A percentile compares a stretch with the other conserved stretches of the same genome.
These are phyloP conservation scores for Eleusine indica DNA, from an alignment of 176 grass and related monocot genomes.

Conservation along the genomic window DNA sequence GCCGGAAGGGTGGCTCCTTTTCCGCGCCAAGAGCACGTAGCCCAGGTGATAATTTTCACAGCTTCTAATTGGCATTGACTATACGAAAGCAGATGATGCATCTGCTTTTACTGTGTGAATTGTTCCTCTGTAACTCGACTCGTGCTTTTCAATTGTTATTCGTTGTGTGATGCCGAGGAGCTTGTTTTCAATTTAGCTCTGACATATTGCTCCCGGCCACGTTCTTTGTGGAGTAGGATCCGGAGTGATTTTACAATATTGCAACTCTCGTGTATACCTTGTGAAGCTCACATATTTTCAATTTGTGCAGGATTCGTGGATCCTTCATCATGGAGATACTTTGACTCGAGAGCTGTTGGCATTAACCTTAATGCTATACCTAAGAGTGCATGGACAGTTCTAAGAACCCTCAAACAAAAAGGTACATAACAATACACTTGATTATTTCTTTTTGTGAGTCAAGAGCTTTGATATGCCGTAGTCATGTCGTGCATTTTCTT, in stretches of 20 bases:
- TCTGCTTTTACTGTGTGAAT: not conserved
- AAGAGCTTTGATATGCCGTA: slow-evolving; percentile 23
- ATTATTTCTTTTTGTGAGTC: slow-evolving; percentile 4
- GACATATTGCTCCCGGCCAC: not conserved
- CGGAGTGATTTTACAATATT: slow-evolving; percentile 3
- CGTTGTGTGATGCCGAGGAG: not conserved
- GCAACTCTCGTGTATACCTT: not conserved
- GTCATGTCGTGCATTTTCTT: slow-evolving; percentile 39
- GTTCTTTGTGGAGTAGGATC: not conserved
- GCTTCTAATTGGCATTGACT: not conserved
- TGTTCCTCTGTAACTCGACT: not conserved
- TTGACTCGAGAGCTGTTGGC: slow-evolving; percentile 66
- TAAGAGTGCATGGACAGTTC: slow-evolving; percentile 46
- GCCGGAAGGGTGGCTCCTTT: slow-evolving; percentile 10
- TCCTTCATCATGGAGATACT: slow-evolving; percentile 61
- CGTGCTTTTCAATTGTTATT: slow-evolving; percentile 1
- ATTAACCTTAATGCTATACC: slow-evolving; percentile 53
- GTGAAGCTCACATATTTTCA: slow-evolving; percentile 24
- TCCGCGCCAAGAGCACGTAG: slow-evolving; percentile 12
- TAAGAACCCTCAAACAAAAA: slow-evolving; percentile 51
- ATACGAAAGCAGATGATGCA: not conserved
- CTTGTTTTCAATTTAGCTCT: not conserved
- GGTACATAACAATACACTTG: slow-evolving; percentile 46
- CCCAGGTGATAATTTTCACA: slow-evolving; percentile 40
- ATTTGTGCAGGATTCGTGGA: slow-evolving; percentile 55